Conservation (phyloP, 2,329 filamentous ascomycete genomes). For the Colletotrichum melonis region DNA sequence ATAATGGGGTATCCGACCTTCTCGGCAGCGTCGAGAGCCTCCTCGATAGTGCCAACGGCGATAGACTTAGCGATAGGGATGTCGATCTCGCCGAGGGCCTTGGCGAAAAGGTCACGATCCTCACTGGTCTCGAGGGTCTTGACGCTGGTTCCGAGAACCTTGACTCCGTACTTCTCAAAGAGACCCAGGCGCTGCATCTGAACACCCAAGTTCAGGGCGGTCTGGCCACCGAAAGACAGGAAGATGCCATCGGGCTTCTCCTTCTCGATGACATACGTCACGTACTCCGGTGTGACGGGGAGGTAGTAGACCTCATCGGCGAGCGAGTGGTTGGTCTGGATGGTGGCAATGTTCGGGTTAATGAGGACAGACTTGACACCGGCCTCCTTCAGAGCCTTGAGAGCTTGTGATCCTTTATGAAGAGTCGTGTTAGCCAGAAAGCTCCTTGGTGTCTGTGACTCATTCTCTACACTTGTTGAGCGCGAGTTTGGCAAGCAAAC, state of each 20-base stretch:
- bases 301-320: slow-evolving; percentile 99
- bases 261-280: slow-evolving; percentile 95
- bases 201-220: slow-evolving; percentile 94
- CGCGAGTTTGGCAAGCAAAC: slow-evolving; percentile 46
- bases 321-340: slow-evolving; percentile 95
- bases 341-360: slow-evolving; percentile 98
- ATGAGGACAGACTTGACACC: slow-evolving; percentile 92
- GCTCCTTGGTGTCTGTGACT: slow-evolving; percentile 23
- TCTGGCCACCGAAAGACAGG: slow-evolving; percentile 97
- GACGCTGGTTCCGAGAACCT: slow-evolving; percentile 94
- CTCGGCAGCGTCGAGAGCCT: slow-evolving; percentile 88
- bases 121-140: slow-evolving; percentile 94
- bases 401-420: slow-evolving; percentile 84
- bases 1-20: slow-evolving; percentile 97
- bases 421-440: slow-evolving; percentile 37
- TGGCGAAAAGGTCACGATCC: slow-evolving; percentile 95
- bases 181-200: slow-evolving; percentile 97
- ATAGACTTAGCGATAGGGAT: slow-evolving; percentile 98
- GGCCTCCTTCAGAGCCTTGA: slow-evolving; percentile 97
- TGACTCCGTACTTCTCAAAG: slow-evolving; percentile 95
- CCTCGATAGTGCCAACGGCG: slow-evolving; percentile 90
- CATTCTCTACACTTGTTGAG: slow-evolving; percentile 6
- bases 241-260: slow-evolving; percentile 97
- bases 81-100: slow-evolving; percentile 95
- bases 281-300: slow-evolving; percentile 97